These are phyloP conservation scores for Venturiaceae sp. DNA, from an alignment of 2,329 filamentous ascomycete species.

Conservation along the genomic window DNA sequence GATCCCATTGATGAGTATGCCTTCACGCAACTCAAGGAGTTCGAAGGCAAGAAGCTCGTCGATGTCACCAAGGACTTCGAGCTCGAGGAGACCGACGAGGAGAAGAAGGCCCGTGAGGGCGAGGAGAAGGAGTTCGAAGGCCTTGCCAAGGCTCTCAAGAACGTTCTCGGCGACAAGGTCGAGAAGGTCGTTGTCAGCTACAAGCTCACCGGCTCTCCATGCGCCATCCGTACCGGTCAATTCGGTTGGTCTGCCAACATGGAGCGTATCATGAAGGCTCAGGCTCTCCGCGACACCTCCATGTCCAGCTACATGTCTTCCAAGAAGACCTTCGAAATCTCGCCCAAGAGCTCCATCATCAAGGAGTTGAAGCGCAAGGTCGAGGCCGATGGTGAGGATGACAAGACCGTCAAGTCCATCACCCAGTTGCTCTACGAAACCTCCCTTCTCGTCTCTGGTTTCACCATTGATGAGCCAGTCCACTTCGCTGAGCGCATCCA, in stretches of 20 bases:
- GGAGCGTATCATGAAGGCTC: conserved; percentile 99
- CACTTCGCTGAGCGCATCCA: conserved; percentile 98
- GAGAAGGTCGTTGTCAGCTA: conserved; percentile 99
- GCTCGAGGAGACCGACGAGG: conserved; percentile 98
- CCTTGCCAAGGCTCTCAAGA: conserved; percentile 96
- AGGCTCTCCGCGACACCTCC: conserved; percentile 98
- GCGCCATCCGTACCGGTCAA: conserved; percentile 98
- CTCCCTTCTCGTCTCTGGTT: conserved; percentile 93
- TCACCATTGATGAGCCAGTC: conserved; percentile 98
- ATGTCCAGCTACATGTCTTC: conserved; percentile 99
- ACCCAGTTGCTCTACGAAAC: conserved; percentile 98
- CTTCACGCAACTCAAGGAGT: conserved; percentile 99
- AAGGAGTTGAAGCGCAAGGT: conserved; percentile 99
- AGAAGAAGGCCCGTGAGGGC: conserved; percentile 90
- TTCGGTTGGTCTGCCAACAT: conserved; percentile 99
- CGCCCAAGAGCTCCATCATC: conserved; percentile 95
- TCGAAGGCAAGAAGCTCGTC: conserved; percentile 99
- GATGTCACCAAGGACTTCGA: conserved; percentile 99
- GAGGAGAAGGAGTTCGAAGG: conserved; percentile 98
- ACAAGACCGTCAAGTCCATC: conserved; percentile 98
- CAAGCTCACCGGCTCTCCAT: conserved; percentile 91
- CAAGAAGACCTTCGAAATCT: conserved; percentile 99
- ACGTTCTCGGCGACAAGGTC: conserved; percentile 97
- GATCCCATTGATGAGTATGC: conserved; percentile 99
- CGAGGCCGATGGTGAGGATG: conserved; percentile 92